Evolutionary conservation across 2,329 filamentous ascomycete species (phyloP).

Genomic region (Xenosphaeropsis pyriputrescens): DNA sequence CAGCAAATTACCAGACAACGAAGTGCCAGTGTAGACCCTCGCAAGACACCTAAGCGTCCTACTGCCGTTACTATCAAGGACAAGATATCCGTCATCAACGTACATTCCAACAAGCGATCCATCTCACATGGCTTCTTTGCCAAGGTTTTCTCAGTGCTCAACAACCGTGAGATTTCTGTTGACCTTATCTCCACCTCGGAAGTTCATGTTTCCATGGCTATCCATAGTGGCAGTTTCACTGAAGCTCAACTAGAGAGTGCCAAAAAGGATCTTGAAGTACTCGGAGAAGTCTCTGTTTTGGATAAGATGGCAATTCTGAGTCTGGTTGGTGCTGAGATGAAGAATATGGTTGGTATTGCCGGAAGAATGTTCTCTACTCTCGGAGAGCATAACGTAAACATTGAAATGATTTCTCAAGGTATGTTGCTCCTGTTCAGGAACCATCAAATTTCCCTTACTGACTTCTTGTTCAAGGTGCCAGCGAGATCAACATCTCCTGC

Average conservation of each 20-base stretch:
- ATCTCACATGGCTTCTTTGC: conserved; percentile 94
- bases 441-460: conserved; percentile 6
- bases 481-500: conserved; percentile 98
- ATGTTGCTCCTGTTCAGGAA: conserved; percentile 17
- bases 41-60: conserved; percentile 55
- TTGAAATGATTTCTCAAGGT: conserved; percentile 99
- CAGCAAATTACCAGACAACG: conserved; percentile 36
- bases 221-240: conserved; percentile 62
- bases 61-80: conserved; percentile 96
- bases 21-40: conserved; percentile 26
- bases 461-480: conserved; percentile 50
- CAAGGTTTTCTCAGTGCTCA: conserved; percentile 81
- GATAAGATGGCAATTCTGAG: conserved; percentile 91
- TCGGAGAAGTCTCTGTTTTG: conserved; percentile 82
- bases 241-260: conserved; percentile 50
- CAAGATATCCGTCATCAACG: conserved; percentile 91
- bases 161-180: conserved; percentile 76
- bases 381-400: conserved; percentile 86
- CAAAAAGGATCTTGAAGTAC: conserved; percentile 59
- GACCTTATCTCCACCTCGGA: conserved; percentile 94
- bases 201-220: conserved; percentile 93
- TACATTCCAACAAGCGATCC: conserved; percentile 93
- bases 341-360: conserved; percentile 90
- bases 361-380: conserved; percentile 91
- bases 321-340: conserved; percentile 88